Evolutionary conservation across 192 early-diverging fungal genomes (phyloP).

Genomic region (Podochytrium sp.): DNA sequence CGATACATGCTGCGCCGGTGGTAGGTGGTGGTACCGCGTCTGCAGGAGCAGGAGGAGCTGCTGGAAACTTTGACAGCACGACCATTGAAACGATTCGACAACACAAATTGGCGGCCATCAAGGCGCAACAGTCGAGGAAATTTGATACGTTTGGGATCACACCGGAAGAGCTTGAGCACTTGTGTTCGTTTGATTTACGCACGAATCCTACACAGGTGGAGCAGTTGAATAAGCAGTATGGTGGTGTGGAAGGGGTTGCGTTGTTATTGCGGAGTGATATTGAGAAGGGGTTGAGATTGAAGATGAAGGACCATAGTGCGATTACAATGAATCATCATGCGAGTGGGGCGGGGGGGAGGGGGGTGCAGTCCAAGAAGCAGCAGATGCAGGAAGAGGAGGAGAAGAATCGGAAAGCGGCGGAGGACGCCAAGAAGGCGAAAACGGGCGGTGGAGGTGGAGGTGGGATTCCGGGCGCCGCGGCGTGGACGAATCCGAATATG

Average conservation of each 20-base stretch:
- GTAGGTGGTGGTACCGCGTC: not conserved
- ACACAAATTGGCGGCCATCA: slow-evolving; percentile 12
- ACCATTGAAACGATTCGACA: slow-evolving; percentile 19
- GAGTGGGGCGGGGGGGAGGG: not conserved
- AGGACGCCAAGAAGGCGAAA: not conserved
- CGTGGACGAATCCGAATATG: slow-evolving; percentile 26
- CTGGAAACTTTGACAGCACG: not conserved
- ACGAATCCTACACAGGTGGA: slow-evolving; percentile 38
- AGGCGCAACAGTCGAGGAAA: slow-evolving; percentile 12
- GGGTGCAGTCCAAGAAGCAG: not conserved
- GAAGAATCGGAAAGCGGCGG: not conserved
- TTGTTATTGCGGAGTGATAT: slow-evolving; percentile 44
- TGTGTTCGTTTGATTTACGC: slow-evolving; percentile 58
- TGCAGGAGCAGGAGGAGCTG: no score
- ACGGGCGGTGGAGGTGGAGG: not conserved
- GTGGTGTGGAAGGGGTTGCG: slow-evolving; percentile 59
- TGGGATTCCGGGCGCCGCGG: not conserved
- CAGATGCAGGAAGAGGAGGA: slow-evolving; percentile 1
- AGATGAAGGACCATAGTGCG: slow-evolving; percentile 21
- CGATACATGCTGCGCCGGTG: not conserved
- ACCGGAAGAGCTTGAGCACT: slow-evolving; percentile 45
- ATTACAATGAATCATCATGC: not conserved
- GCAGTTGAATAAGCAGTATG: slow-evolving; percentile 44
- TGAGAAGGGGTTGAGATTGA: slow-evolving; percentile 45
- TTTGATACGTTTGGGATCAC: slow-evolving; percentile 34